Percentiles rank a stretch among this genome's conserved stretches.
phyloP scores from a whole-genome alignment of 2,329 filamentous ascomycete genomes.

The Fusarium sp. region DNA sequence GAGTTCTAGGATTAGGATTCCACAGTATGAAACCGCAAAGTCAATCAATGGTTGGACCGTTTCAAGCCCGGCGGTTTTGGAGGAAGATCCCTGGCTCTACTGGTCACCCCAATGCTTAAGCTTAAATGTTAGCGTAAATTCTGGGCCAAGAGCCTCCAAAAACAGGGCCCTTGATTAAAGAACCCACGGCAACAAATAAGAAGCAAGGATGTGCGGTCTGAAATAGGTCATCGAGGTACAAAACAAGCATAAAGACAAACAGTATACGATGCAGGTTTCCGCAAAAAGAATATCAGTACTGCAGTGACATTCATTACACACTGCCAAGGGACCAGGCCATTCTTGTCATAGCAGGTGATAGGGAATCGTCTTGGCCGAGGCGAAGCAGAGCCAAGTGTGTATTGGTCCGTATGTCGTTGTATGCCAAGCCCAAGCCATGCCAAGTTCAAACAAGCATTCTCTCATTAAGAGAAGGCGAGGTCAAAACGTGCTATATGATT shows the following conservation, averaged over 20 bases:
- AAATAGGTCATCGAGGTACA: conserved; percentile 15
- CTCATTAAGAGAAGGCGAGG: conserved; percentile 3
- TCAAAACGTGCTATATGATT: conserved; percentile 20
- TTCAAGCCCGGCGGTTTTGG: conserved; percentile 17
- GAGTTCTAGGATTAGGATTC: background rate
- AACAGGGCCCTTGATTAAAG: conserved; percentile 1
- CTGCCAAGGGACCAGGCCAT: conserved; percentile 24
- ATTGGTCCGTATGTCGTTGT: conserved; percentile 21
- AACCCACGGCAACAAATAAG: background rate
- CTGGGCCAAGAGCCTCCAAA: conserved; percentile 29
- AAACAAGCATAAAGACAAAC: conserved; percentile 14
- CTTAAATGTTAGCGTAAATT: conserved; percentile 39
- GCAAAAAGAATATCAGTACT: conserved; percentile 9
- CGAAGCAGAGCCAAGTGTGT: conserved; percentile 24
- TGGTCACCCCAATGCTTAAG: conserved; percentile 30
- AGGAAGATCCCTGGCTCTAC: conserved; percentile 19
- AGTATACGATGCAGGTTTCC: conserved; percentile 10
- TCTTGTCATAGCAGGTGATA: conserved; percentile 37
- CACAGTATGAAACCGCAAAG: background rate
- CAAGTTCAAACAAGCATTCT: conserved; percentile 42
- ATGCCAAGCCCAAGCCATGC: conserved; percentile 39
- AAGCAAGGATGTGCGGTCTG: background rate
- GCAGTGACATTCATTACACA: conserved; percentile 21
- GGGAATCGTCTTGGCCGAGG: conserved; percentile 32
- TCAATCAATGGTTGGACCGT: conserved; percentile 7